These are phyloP conservation scores for Gomphus bonarii DNA, from an alignment of 1,284 basidiomycete species.

Conservation along the genomic window DNA sequence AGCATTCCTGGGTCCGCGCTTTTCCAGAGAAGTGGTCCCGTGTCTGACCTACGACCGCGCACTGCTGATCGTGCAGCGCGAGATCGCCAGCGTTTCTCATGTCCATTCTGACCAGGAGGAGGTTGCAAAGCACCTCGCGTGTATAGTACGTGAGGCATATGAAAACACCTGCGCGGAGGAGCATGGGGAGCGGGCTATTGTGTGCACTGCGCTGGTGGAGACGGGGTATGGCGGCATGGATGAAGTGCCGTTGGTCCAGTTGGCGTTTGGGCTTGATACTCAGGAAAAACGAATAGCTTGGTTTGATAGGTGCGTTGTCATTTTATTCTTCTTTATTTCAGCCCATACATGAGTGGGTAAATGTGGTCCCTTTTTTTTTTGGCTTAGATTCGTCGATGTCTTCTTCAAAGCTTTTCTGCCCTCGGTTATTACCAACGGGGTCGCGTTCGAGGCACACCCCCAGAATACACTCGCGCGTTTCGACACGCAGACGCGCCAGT, in stretches of 20 bases:
- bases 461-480: slow-evolving; percentile 45
- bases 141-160: slow-evolving; percentile 39
- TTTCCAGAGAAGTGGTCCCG: slow-evolving; percentile 54
- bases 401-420: slow-evolving; percentile 43
- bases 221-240: slow-evolving; percentile 33
- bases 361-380: no score
- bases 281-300: slow-evolving; percentile 34
- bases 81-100: slow-evolving; percentile 40
- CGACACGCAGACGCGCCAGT: slow-evolving; percentile 23
- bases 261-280: slow-evolving; percentile 37
- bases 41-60: slow-evolving; percentile 49
- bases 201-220: slow-evolving; percentile 43
- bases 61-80: slow-evolving; percentile 38
- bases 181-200: slow-evolving; percentile 36
- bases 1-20: slow-evolving; percentile 39
- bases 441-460: slow-evolving; percentile 44
- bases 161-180: slow-evolving; percentile 33
- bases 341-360: not conserved
- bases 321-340: not conserved
- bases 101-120: slow-evolving; percentile 29
- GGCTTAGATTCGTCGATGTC: slow-evolving; percentile 27
- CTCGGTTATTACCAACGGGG: slow-evolving; percentile 37
- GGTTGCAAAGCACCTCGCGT: slow-evolving; percentile 41
- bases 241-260: slow-evolving; percentile 34
- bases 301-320: slow-evolving; percentile 30